These are phyloP conservation scores for Colletotrichum caudatum DNA, from an alignment of 2,329 filamentous ascomycete species.

Conservation along the genomic window DNA sequence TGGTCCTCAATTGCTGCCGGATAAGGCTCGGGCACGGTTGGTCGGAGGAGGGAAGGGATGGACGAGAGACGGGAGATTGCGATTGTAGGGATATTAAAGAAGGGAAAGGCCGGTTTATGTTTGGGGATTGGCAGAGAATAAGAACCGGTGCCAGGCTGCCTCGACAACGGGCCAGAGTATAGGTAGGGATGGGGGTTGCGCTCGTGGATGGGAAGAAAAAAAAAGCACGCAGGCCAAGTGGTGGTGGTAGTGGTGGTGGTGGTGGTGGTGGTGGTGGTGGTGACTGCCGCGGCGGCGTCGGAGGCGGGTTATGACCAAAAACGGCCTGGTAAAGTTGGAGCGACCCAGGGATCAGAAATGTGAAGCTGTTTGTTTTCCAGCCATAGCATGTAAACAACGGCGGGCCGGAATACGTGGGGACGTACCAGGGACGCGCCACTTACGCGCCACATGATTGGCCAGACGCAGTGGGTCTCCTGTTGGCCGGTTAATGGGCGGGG, in stretches of 20 bases:
- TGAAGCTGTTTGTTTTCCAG: conserved; percentile 31
- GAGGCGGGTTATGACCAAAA: conserved; percentile 39
- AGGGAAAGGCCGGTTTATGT: conserved; percentile 34
- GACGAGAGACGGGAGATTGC: conserved; percentile 33
- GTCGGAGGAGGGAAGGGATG: conserved; percentile 34
- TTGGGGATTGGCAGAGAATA: conserved; percentile 17
- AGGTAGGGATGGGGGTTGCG: conserved; percentile 20
- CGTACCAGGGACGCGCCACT: conserved; percentile 35
- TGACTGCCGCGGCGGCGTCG: conserved; percentile 31
- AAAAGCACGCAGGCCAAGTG: conserved; percentile 10
- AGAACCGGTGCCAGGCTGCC: conserved; percentile 30
- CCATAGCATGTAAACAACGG: conserved; percentile 32
- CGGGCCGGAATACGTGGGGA: conserved; percentile 11
- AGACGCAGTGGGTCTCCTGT: conserved; percentile 2
- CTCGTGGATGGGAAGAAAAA: conserved; percentile 29
- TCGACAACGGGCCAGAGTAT: conserved; percentile 32
- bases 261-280: conserved; percentile 32
- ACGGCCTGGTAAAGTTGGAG: conserved; percentile 28
- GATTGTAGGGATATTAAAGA: conserved; percentile 26
- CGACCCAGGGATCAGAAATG: conserved; percentile 37
- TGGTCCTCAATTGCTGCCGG: conserved; percentile 15
- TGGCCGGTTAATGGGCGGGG: conserved; percentile 35
- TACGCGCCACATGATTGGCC: conserved; percentile 30
- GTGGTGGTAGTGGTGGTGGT: conserved; percentile 31
- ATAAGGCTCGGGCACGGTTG: conserved; percentile 9